phyloP scores from a whole-genome alignment of 805 yeast species.

The Henningerozyma blattae region DNA sequence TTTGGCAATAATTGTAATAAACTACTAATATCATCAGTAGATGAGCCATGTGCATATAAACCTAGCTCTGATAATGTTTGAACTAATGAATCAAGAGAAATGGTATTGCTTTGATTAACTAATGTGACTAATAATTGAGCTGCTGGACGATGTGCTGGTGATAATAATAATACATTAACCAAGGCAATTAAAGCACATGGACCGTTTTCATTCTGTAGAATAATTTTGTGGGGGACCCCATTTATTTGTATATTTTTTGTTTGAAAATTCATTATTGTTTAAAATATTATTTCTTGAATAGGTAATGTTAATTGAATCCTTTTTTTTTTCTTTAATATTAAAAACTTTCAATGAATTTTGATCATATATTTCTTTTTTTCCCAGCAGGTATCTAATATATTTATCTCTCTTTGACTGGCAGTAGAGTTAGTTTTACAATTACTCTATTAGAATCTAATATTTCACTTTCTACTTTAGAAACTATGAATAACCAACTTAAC shows the following conservation, averaged over 20 bases:
- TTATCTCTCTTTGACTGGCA: too few relatives aligned
- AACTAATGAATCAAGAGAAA: conserved; percentile 32
- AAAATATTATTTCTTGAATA: too few relatives aligned
- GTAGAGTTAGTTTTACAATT: too few relatives aligned
- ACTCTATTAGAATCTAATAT: too few relatives aligned
- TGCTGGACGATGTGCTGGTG: conserved; percentile 21
- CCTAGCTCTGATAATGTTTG: conserved; percentile 39
- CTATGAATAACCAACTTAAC: too few relatives aligned
- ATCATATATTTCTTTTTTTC: too few relatives aligned
- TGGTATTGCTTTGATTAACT: conserved; percentile 20
- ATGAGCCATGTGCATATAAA: conserved; percentile 20
- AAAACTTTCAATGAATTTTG: too few relatives aligned
- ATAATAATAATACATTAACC: conserved; percentile 53
- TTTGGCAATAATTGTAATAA: conserved; percentile 48
- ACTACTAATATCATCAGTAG: conserved; percentile 25
- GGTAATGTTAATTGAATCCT: too few relatives aligned
- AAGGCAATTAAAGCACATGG: conserved; percentile 82
- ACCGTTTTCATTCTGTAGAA: conserved; percentile 72
- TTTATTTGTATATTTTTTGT: conserved; percentile 24
- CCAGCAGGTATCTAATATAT: too few relatives aligned
- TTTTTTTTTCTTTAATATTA: too few relatives aligned
- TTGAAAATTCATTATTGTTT: conserved; percentile 7
- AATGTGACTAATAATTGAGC: conserved; percentile 15
- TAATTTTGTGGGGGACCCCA: conserved; percentile 31
- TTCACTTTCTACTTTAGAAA: too few relatives aligned